Conservation (phyloP, 495 filamentous ascomycete genomes). For the Aspergillus baeticus region DNA sequence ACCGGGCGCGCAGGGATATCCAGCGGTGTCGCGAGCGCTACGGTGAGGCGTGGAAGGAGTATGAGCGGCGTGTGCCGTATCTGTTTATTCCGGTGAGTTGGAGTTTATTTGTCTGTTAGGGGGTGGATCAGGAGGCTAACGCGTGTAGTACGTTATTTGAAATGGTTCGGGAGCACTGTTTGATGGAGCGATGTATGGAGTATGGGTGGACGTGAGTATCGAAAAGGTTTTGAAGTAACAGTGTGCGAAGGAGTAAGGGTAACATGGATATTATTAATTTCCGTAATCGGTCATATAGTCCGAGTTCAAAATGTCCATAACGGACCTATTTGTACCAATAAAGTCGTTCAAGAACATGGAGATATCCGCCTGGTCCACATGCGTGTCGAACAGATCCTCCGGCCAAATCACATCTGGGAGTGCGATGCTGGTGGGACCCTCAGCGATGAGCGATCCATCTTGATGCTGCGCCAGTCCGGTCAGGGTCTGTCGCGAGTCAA, state of each 20-base stretch:
- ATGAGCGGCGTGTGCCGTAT: slow-evolving; percentile 81
- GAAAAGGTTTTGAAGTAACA: no score
- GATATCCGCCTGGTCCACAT: slow-evolving; percentile 22
- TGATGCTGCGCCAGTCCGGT: slow-evolving; percentile 23
- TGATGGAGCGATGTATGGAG: no score
- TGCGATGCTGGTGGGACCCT: slow-evolving; percentile 19
- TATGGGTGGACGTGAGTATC: no score
- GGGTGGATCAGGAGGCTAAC: no score
- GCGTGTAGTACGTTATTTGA: no score
- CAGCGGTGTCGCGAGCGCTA: slow-evolving; percentile 79
- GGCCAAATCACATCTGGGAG: slow-evolving; percentile 25
- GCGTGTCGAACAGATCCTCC: slow-evolving; percentile 18
- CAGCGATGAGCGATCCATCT: slow-evolving; percentile 21
- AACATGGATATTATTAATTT: neutral
- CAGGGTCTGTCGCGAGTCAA: slow-evolving; percentile 22
- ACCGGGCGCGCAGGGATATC: slow-evolving; percentile 81
- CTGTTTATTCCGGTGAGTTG: slow-evolving; percentile 89
- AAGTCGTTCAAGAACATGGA: slow-evolving; percentile 29
- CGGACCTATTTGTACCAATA: slow-evolving; percentile 22
- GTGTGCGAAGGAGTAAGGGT: no score
- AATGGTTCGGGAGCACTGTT: no score
- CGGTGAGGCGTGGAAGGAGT: slow-evolving; percentile 86
- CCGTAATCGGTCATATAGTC: slow-evolving; percentile 16
- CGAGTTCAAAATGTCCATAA: slow-evolving; percentile 26
- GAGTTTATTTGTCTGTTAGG: no score